Conservation (phyloP, 2,329 filamentous ascomycete genomes). For the Penicillium decumbens region DNA sequence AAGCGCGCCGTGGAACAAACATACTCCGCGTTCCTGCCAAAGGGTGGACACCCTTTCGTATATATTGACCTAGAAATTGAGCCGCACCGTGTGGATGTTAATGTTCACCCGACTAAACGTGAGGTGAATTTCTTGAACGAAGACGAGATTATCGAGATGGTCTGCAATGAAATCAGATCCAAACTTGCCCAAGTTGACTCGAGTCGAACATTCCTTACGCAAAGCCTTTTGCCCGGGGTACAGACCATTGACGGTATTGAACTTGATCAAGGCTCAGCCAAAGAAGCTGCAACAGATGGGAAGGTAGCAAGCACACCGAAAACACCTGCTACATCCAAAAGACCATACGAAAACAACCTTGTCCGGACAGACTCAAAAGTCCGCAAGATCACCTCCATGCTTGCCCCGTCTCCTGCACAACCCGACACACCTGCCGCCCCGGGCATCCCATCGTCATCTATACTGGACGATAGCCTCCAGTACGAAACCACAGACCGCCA, state of each 20-base stretch:
- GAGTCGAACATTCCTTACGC: conserved; percentile 89
- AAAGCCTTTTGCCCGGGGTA: conserved; percentile 73
- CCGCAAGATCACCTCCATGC: conserved; percentile 96
- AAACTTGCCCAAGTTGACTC: conserved; percentile 83
- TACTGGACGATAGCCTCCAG: conserved; percentile 51
- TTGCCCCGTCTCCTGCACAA: conserved; percentile 53
- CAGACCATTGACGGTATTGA: conserved; percentile 44
- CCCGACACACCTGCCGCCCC: conserved; percentile 23
- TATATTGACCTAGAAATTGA: conserved; percentile 93
- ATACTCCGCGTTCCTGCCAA: conserved; percentile 81
- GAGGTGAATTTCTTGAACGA: conserved; percentile 98
- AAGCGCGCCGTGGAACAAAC: conserved; percentile 89
- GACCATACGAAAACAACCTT: conserved; percentile 77
- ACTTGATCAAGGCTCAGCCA: conserved; percentile 20
- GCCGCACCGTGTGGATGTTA: conserved; percentile 87
- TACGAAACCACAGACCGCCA: conserved; percentile 71
- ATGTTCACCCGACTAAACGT: conserved; percentile 93
- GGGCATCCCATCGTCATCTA: conserved; percentile 29
- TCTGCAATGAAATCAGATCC: conserved; percentile 74
- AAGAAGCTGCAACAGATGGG: conserved; percentile 33
- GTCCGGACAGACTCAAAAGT: conserved; percentile 83
- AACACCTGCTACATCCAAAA: conserved; percentile 41
- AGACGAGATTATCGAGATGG: conserved; percentile 84
- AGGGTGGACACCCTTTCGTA: conserved; percentile 87
- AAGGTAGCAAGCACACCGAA: conserved; percentile 35